Evolutionary conservation across 306 rosid species (phyloP).

Genomic region (Vachellia collinsii): DNA sequence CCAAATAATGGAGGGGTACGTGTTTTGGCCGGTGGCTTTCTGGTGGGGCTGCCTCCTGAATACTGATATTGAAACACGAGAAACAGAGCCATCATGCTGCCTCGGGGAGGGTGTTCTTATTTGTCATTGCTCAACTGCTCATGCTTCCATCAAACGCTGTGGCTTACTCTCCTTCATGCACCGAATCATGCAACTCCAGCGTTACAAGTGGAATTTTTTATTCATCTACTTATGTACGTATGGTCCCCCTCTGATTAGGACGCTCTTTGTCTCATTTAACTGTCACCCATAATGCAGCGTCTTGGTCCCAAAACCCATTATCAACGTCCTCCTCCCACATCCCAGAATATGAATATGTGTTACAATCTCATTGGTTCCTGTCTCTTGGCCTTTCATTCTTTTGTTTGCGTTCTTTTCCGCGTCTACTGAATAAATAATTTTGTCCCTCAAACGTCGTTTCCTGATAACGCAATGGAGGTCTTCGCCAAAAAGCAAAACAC

Average conservation of each 20-base stretch:
- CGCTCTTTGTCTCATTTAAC: background rate
- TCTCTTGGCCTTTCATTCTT: background rate
- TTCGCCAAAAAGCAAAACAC: background rate
- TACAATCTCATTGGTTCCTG: background rate
- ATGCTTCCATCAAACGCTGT: background rate
- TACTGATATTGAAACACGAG: background rate
- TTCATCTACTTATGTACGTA: background rate
- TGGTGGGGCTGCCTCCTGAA: slow-evolving; percentile 2
- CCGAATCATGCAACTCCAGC: background rate
- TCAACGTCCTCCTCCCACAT: background rate
- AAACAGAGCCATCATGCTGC: background rate
- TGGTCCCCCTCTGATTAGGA: background rate
- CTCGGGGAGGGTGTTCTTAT: background rate
- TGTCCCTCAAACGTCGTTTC: background rate
- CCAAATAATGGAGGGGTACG: background rate
- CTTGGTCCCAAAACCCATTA: background rate
- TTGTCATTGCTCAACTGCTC: background rate
- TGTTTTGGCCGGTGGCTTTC: background rate
- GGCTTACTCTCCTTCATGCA: background rate
- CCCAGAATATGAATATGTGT: background rate
- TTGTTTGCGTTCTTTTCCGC: background rate
- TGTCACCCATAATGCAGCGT: background rate
- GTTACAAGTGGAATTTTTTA: background rate
- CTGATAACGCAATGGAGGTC: background rate
- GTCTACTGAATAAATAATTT: background rate